Base-by-base conservation (phyloP, 805 yeast species). In the Cephaloascus albidus region DNA sequence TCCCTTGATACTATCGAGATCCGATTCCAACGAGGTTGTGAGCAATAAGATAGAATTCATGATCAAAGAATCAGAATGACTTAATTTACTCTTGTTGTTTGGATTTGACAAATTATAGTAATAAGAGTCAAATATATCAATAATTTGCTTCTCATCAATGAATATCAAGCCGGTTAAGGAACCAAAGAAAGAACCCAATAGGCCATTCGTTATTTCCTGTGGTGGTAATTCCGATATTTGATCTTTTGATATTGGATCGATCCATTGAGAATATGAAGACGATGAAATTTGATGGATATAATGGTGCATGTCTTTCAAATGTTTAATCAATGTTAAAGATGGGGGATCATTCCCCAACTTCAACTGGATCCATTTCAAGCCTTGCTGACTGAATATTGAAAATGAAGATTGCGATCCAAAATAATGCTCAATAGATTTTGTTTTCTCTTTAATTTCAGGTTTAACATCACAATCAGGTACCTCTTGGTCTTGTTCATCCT, bases 331-430 rank as follows among this genome's bases (percentile, higher is more conserved):
- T 23, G 28, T 8, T 12, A 8, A 12, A 23, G 28, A 8, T 23
- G 6, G 6, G 10, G 6, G 28, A 12, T 23, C 28, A 23, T 23
- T 23, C 6, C 12, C 12, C 28, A 23, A 23, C 28, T 23, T 23
- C 6, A 23, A 23, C 12, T 23, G 28, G 8, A 72, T 44, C 74
- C 75, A 67, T 32, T 50, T 47, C 4, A 71, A 30, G 10, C 78
- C 76, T 31, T 48, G 43, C 3, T 55, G 47, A 4, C 72, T 61
- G 36, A 70, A 57, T n/a, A 70, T 43, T 1, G 73, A 64, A 38
- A 70, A 52, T 1, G 63, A 49, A 1, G 59, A 46, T 38, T 61
- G 62, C 4, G 51, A 40, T 10, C 49, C 53, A 38, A 50, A 45
- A 38, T 46, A 57, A 4, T 46, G 37, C 16, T 44, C 33, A 12